Evolutionary conservation across 345 rosid species (phyloP), one percentile per base, ranked within the genome.

Genomic region (Bruguiera sexangula): DNA sequence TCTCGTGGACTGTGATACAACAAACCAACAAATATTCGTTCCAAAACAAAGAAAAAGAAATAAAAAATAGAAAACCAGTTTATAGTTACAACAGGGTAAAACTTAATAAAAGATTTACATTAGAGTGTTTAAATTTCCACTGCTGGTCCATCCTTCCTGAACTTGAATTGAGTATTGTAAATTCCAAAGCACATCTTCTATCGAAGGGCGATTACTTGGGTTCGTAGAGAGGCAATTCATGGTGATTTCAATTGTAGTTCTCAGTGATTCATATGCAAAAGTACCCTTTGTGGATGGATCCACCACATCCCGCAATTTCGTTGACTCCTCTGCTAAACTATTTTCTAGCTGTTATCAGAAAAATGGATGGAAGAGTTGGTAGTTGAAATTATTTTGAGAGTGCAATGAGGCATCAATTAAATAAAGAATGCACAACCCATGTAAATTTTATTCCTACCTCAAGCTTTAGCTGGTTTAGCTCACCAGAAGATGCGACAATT

Each of bases 161-260:
- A 89, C 90, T 80, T 94, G 98, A 73, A 80, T 84, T 27, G 96
- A 88, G 62, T 89, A 94, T 69, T 91, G 98, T 82, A 94, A 77
- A 76, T 94, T 91, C 97, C 98, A 94, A 1, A 91, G 86, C 65
- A 91, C 93, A 70, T 94, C 97, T 64, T 94, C 98, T 56, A 94
- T 85, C 0, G 98, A 88, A 65, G 97, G 97, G 20, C 95, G 89
- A 61, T 68, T 83, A 59, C 72, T 79, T 27, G 83, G 54, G 66
- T 86, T 95, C 67, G 81, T 82, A 53, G 81, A 75, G 8, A 94
- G 88, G 81, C 97, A 91, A 67, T 84, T 88, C 54, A 89, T 71
- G 27, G 97, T 81, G 69, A 94, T 89, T 72, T 89, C 88, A 8
- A 73, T 87, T 6, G 89, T 79, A 1, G 90, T 93, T 78, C 86